Evolutionary conservation across 2,329 filamentous ascomycete genomes (phyloP).

Genomic region (Colletotrichum higginsianum): DNA sequence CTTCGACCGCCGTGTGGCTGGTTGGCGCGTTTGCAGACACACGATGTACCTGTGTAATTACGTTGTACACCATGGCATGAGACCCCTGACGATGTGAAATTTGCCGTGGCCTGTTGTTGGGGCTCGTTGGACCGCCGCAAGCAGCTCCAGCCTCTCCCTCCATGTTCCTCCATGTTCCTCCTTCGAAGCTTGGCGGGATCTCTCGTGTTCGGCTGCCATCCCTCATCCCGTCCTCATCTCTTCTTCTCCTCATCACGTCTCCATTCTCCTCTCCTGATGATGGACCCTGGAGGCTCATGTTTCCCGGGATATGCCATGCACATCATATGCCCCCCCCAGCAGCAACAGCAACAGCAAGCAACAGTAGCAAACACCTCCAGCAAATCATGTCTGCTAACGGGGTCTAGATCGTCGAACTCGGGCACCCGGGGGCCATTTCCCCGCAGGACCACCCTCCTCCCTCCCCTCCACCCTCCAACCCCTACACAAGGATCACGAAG

Average conservation of each 20-base stretch:
- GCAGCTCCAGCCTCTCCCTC: neutral
- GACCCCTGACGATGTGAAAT: constrained; percentile 16
- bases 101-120: neutral
- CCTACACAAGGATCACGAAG: constrained; percentile 12
- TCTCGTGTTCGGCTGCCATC: constrained; percentile 4
- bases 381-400: neutral
- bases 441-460: constrained; percentile 9
- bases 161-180: constrained; percentile 1
- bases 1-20: neutral
- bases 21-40: constrained; percentile 4
- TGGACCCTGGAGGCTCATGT: neutral
- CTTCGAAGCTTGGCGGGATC: constrained; percentile 4
- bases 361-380: neutral
- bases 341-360: neutral
- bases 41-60: too few species aligned
- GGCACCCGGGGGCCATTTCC: constrained; percentile 21
- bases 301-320: constrained; percentile 5
- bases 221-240: too few species aligned
- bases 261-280: neutral
- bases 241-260: too few species aligned
- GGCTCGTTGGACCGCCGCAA: constrained; percentile 4
- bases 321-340: neutral
- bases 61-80: too few species aligned
- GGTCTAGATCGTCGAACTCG: constrained; percentile 17
- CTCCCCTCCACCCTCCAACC: too few species aligned